phyloP scores from a whole-genome alignment of 2,329 filamentous ascomycete genomes.

The Chaetomium sp. region DNA sequence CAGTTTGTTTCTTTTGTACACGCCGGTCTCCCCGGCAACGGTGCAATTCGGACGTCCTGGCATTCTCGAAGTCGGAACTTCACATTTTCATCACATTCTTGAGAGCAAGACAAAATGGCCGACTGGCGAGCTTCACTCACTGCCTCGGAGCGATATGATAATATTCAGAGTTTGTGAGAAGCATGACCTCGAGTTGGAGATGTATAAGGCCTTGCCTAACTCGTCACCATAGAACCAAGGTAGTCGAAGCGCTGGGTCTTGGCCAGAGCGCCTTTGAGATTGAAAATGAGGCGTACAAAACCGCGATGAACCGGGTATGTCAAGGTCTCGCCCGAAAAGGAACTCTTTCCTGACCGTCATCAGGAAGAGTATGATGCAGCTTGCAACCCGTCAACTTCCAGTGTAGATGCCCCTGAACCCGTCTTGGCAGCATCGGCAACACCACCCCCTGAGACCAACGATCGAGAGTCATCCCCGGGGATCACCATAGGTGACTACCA shows the following conservation, averaged over 20 bases:
- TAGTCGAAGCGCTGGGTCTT: constrained; percentile 30
- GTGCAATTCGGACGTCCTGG: not conserved
- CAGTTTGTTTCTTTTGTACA: not conserved
- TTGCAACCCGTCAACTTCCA: constrained; percentile 38
- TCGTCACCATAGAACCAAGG: constrained; percentile 27
- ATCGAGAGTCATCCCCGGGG: constrained; percentile 36
- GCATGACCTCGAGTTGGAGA: no score
- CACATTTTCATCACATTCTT: not conserved
- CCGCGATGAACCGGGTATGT: constrained; percentile 60
- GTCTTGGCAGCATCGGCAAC: not conserved
- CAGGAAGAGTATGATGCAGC: constrained; percentile 62
- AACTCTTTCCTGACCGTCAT: constrained; percentile 31
- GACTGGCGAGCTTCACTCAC: constrained; percentile 57
- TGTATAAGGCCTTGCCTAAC: not conserved
- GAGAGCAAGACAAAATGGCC: constrained; percentile 25
- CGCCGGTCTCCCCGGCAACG: constrained; percentile 15
- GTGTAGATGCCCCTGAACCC: not conserved
- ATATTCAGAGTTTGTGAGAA: constrained; percentile 63
- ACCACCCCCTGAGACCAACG: not conserved
- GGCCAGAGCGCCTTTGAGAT: constrained; percentile 59
- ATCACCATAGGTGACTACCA: constrained; percentile 56
- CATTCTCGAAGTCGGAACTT: not conserved
- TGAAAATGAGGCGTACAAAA: constrained; percentile 66
- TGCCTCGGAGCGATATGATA: constrained; percentile 63
- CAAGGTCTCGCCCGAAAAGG: constrained; percentile 3